A percentile compares a stretch with the other conserved stretches of the same genome.
These are phyloP conservation scores for Musa troglodytarum DNA, from an alignment of 176 grass and related monocot species.

Conservation along the genomic window DNA sequence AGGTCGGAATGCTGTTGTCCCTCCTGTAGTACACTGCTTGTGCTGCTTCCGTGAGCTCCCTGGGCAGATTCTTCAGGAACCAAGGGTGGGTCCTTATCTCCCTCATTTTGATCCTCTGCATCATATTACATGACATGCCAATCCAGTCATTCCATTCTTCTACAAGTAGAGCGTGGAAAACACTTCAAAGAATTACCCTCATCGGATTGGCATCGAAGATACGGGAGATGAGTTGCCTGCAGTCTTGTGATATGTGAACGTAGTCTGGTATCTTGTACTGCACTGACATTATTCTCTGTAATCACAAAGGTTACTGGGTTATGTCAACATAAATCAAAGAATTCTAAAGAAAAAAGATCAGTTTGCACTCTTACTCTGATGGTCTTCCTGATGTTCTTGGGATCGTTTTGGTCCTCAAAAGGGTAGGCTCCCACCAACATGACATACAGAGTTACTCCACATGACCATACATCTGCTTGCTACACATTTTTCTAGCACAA, in stretches of 20 bases:
- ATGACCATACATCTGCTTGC: constrained; percentile 93
- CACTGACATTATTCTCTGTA: constrained; percentile 61
- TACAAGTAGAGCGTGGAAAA: neutral
- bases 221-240: constrained; percentile 54
- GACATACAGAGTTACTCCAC: constrained; percentile 82
- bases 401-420: constrained; percentile 80
- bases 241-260: constrained; percentile 60
- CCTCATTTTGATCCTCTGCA: constrained; percentile 57
- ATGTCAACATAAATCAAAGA: neutral
- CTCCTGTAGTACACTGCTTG: constrained; percentile 62
- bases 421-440: constrained; percentile 87
- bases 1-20: constrained; percentile 23
- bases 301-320: constrained; percentile 9
- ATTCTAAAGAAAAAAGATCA: neutral
- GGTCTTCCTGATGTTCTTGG: constrained; percentile 74
- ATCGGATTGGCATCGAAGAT: constrained; percentile 58
- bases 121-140: constrained; percentile 10
- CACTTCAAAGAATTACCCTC: constrained; percentile 32
- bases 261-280: constrained; percentile 78
- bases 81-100: constrained; percentile 78
- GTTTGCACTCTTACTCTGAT: constrained; percentile 35
- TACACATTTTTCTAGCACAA: constrained; percentile 19
- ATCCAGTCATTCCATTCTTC: neutral
- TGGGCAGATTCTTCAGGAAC: constrained; percentile 71
- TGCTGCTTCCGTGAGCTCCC: constrained; percentile 65